phyloP scores from a whole-genome alignment of 2,329 filamentous ascomycete genomes.

The Colletotrichum costaricense region DNA sequence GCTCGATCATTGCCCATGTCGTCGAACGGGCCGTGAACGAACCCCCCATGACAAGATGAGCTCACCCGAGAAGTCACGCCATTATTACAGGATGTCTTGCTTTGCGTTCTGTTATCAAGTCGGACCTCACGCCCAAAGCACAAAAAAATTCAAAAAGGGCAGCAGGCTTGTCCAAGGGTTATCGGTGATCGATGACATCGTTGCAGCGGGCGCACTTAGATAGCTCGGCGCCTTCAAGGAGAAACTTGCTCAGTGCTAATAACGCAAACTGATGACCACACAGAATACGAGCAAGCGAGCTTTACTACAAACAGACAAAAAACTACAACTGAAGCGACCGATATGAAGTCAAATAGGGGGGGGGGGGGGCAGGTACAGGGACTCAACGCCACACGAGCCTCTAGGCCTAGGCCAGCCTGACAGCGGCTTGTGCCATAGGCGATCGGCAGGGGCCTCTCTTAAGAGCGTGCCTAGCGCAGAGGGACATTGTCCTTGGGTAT shows the following conservation, averaged over 20 bases:
- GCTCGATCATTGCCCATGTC: neutral
- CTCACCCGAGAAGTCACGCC: conserved; percentile 20
- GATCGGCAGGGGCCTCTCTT: conserved; percentile 16
- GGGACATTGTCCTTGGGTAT: neutral
- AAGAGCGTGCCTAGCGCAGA: neutral
- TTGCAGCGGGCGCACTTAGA: neutral
- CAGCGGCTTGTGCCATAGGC: conserved; percentile 17
- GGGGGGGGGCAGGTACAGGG: neutral
- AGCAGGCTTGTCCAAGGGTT: neutral
- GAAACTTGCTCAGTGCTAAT: neutral
- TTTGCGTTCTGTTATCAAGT: neutral
- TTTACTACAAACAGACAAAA: neutral
- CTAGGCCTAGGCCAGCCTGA: neutral
- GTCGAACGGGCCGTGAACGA: conserved; percentile 4
- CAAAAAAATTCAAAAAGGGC: neutral
- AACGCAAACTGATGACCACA: neutral
- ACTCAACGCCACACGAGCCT: neutral
- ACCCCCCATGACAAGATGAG: conserved; percentile 1
- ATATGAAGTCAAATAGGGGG: conserved; percentile 5
- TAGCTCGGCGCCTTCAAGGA: neutral
- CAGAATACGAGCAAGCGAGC: neutral
- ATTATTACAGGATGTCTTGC: neutral
- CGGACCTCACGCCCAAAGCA: neutral
- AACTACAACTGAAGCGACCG: neutral
- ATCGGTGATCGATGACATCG: neutral